These are phyloP conservation scores for Lachancea quebecensis DNA, from an alignment of 805 yeast species.

Conservation along the genomic window DNA sequence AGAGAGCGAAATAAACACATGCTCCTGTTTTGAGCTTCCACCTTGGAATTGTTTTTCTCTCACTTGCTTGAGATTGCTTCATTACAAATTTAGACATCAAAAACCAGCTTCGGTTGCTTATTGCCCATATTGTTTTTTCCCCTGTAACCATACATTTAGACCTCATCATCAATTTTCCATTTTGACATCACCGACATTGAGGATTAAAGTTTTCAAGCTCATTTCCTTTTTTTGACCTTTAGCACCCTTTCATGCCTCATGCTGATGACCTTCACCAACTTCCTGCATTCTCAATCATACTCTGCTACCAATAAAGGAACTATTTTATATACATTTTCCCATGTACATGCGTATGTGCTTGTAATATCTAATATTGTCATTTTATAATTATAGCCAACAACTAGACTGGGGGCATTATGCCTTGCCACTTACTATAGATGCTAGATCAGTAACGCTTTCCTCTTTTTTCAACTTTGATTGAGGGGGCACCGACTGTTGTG, in stretches of 20 bases:
- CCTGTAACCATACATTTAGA: slow-evolving; percentile 1
- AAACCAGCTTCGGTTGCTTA: too few species aligned
- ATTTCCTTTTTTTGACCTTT: slow-evolving; percentile 1
- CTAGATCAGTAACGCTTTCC: slow-evolving; percentile 49
- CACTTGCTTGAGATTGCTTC: slow-evolving; percentile 1
- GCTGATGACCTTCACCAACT: not conserved
- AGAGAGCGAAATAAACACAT: too few species aligned
- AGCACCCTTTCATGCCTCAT: slow-evolving; percentile 2
- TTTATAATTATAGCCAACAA: not conserved
- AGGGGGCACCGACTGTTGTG: slow-evolving; percentile 10
- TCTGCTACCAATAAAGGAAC: slow-evolving; percentile 4
- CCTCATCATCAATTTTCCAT: not conserved
- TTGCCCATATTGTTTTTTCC: not conserved
- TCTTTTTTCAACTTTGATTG: slow-evolving; percentile 37
- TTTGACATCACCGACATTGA: too few species aligned
- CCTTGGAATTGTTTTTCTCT: not conserved
- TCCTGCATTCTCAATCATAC: slow-evolving; percentile 1
- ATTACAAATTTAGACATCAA: not conserved
- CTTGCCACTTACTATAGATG: slow-evolving; percentile 35
- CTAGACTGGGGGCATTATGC: slow-evolving; percentile 9
- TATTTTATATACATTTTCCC: slow-evolving; percentile 5
- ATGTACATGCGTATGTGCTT: slow-evolving; percentile 6
- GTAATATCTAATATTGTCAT: slow-evolving; percentile 8
- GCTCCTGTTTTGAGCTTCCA: not conserved
- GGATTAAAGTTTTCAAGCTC: not conserved